Evolutionary conservation across 768 basidiomycete species (phyloP), one percentile per base, ranked within the genome.

Genomic region (Daedaleopsis sinensis): DNA sequence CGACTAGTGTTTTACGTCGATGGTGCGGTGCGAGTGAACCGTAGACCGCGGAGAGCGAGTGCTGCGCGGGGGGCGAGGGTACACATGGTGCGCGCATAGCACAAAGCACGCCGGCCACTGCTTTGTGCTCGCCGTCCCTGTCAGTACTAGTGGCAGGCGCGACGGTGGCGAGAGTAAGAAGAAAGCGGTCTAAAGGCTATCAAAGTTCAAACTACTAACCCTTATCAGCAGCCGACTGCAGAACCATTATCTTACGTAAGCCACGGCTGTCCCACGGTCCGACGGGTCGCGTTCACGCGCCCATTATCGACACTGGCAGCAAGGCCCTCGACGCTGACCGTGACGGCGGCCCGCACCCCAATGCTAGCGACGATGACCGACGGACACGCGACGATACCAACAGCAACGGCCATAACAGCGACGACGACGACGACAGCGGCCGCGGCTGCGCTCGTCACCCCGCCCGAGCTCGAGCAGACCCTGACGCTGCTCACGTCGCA

Each of bases 391-490:
- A 18, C 57, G 21, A 52, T 58, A 7, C 42, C 58, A 3, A 36
- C 62, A 23, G 38, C 62, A 55, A 12, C 57, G 21, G 52, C 62
- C 5, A 42, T 54, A 3, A 36, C 62, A 23, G 38, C 62, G 50
- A 12, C 27, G 27, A 32, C 27, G 27, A 32, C 27, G 27, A 32
- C 27, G 27, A 32, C 4, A 3, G 7, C 27, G 27, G 27, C 4
- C 27, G 7, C 27, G 27, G 27, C 27, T 7, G 23, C 51, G 24
- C 58, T 19, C 36, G 58, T 43, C 0, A 58, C 61, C 5, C 62
- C 67, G 15, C 86, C 90, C n/a, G 93, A 94, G 68, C 84, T 95
- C 52, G 93, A 94, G 72, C 84, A 88, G 64, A 94, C 89, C 0
- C 81, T 96, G 13, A 73, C 87, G 0, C 75, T 89, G 63, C 80